Percentiles rank a stretch among this genome's conserved stretches.
Evolutionary conservation across 345 rosid species (phyloP).

Genomic region (Salix suchowensis): DNA sequence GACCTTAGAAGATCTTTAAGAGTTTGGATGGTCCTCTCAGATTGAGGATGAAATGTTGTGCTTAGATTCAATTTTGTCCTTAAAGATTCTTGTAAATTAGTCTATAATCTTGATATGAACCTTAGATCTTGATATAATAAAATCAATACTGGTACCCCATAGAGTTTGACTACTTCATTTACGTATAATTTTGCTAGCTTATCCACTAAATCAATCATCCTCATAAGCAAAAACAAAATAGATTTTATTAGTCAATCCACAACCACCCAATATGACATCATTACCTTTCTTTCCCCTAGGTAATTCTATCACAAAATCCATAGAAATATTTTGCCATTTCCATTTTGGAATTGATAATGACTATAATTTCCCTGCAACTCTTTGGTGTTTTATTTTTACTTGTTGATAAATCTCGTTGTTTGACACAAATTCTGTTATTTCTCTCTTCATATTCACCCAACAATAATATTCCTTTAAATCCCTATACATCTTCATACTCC

Average conservation of each 20-base stretch:
- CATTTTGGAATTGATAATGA: not conserved
- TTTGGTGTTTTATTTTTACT: not conserved
- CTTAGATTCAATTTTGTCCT: not conserved
- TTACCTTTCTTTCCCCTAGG: not conserved
- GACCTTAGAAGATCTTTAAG: not conserved
- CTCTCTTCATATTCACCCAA: no score
- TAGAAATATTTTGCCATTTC: not conserved
- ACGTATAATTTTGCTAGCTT: not conserved
- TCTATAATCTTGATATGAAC: not conserved
- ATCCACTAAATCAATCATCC: rapidly evolving
- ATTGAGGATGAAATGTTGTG: not conserved
- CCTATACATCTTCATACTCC: not conserved
- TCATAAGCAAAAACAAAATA: no score
- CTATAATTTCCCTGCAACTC: not conserved
- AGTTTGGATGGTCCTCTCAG: no score
- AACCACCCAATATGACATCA: not conserved
- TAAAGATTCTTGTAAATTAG: not conserved
- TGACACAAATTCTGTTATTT: not conserved
- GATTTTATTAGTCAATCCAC: not conserved
- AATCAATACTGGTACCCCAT: not conserved
- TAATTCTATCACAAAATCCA: not conserved
- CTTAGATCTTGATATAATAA: not conserved
- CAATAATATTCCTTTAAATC: no score
- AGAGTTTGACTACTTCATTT: not conserved
- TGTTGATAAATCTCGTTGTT: not conserved